Evolutionary conservation across 371 early-diverging fungal species (phyloP), one percentile per base, ranked within the genome.

Genomic region (Phascolomyces articulosus): DNA sequence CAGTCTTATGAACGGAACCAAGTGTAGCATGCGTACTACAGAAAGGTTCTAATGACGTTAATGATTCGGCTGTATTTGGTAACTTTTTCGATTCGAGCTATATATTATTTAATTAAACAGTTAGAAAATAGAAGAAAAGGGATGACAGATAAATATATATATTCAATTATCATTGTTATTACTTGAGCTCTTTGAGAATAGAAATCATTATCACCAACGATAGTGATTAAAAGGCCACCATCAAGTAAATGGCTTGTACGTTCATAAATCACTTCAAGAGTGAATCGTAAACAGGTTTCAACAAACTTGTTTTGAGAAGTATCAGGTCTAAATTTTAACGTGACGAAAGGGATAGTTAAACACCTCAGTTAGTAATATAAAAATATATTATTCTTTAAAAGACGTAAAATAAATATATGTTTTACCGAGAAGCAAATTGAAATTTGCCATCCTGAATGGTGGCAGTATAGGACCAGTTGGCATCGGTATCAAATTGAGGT

Each of bases 121-220:
- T 34, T 9, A 9, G 0, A 44, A 44, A 0, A 44, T 15, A n/a
- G 2, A 3, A 44, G 16, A 44, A 8, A n/a, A 4, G 1, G 15
- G 8, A 8, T 16, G 6, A 34, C 11, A 9, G 6, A 34, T 34
- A 1, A 9, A 31, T 31, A 31, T 34, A 34, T 34, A 34, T 34
- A 34, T 34, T 9, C 0, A 34, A 0, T 34, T n/a, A n/a, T n/a
- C n/a, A n/a, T n/a, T n/a, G n/a, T n/a, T n/a, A n/a, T n/a, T 64
- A 93, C 85, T 83, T 92, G 77, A 27, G 67, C 58, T 29, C 90
- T 79, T 79, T 97, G 97, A 4, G 97, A 96, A 73, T 98, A 97
- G 73, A 98, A 98, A 74, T 97, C 98, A 67, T 97, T 98, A 79
- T 93, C 90, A 13, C 93, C 95, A 15, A 90, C 80, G 54, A 96